Conservation (phyloP, 2,329 filamentous ascomycete species). For the Talaromyces atroroseus region DNA sequence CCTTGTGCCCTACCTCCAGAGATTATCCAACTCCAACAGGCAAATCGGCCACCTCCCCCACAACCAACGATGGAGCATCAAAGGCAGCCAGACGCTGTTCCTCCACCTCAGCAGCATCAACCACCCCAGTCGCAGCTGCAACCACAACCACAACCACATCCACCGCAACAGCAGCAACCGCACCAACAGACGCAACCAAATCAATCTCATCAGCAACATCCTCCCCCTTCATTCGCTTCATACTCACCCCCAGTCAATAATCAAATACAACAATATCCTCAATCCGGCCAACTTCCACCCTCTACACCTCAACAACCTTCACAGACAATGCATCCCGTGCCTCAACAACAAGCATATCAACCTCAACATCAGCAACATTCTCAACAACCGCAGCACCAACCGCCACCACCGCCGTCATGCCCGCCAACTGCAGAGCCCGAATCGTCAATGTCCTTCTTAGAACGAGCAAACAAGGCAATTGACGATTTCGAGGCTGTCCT, state of each 20-base stretch:
- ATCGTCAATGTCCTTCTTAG: slow-evolving; percentile 33
- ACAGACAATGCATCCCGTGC: slow-evolving; percentile 7
- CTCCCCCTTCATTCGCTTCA: slow-evolving; percentile 22
- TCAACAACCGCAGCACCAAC: slow-evolving; percentile 13
- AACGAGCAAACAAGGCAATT: slow-evolving; percentile 40
- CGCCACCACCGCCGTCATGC: slow-evolving; percentile 20
- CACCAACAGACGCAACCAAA: slow-evolving; percentile 18
- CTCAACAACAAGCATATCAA: slow-evolving; percentile 2
- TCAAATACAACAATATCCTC: slow-evolving; percentile 6
- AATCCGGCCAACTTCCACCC: slow-evolving; percentile 3
- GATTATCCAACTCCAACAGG: slow-evolving; percentile 27
- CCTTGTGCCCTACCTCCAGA: slow-evolving; percentile 33
- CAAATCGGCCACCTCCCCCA: slow-evolving; percentile 20
- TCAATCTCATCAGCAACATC: slow-evolving; percentile 18
- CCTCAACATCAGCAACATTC: slow-evolving; percentile 4
- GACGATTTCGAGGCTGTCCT: slow-evolving; percentile 41
- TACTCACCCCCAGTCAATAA: slow-evolving; percentile 8
- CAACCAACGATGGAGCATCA: slow-evolving; percentile 19
- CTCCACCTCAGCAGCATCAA: slow-evolving; percentile 13
- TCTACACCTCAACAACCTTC: slow-evolving; percentile 8
- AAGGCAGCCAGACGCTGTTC: slow-evolving; percentile 6
- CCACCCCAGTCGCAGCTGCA: slow-evolving; percentile 15
- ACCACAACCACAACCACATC: slow-evolving; percentile 8
- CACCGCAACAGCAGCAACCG: slow-evolving; percentile 11
- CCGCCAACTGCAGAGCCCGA: slow-evolving; percentile 16